These are phyloP conservation scores for Pneumocystis wakefieldiae DNA, from an alignment of 1,139 yeast genomes.

Conservation along the genomic window DNA sequence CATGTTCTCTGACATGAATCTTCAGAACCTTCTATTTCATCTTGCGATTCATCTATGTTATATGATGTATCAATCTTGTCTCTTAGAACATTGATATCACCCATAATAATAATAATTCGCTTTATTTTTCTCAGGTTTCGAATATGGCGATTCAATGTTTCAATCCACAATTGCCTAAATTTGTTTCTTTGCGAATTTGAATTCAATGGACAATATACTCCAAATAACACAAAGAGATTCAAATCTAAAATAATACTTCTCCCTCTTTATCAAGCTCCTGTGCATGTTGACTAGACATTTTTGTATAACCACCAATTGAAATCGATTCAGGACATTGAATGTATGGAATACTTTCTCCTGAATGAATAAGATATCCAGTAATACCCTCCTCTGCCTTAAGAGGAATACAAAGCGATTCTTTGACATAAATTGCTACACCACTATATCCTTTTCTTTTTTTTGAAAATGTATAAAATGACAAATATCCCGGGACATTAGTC, in stretches of 20 bases:
- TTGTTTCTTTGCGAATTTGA: constrained; percentile 43
- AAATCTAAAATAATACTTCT: constrained; percentile 64
- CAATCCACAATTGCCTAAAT: constrained; percentile 44
- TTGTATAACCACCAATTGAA: constrained; percentile 59
- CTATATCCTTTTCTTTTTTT: constrained; percentile 54
- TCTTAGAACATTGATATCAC: constrained; percentile 71
- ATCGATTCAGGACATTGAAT: constrained; percentile 14
- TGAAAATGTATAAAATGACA: constrained; percentile 59
- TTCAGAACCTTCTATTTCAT: constrained; percentile 18
- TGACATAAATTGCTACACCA: constrained; percentile 77
- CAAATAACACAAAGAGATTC: constrained; percentile 44
- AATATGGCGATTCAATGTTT: constrained; percentile 45
- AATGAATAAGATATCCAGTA: constrained; percentile 43
- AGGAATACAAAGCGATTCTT: constrained; percentile 29
- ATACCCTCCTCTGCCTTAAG: constrained; percentile 86
- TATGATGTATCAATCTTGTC: constrained; percentile 79
- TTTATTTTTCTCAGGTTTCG: constrained; percentile 38
- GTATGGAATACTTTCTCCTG: constrained; percentile 10
- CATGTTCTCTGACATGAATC: constrained; percentile 12
- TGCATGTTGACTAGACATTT: constrained; percentile 22
- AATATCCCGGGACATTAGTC: constrained; percentile 44
- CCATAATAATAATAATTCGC: constrained; percentile 54
- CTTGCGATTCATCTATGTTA: constrained; percentile 7
- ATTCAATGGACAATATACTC: constrained; percentile 87
- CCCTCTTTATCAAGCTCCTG: constrained; percentile 65